Conservation (phyloP, 2,329 filamentous ascomycete species). For the Fusarium haematococcum region DNA sequence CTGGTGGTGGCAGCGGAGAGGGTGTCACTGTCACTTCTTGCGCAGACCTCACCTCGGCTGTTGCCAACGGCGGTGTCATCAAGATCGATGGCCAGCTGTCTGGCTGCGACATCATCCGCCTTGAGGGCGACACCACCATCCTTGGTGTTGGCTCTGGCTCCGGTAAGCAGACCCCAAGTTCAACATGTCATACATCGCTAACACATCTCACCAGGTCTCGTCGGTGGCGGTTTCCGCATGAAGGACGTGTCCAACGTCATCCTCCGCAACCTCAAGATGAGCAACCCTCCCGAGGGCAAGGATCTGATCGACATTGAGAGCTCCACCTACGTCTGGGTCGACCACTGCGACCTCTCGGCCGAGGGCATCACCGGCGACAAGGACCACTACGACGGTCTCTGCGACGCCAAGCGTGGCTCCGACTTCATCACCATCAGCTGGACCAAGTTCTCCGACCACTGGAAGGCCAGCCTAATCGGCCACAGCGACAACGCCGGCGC, state of each 20-base stretch:
- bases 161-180: conserved; percentile 17
- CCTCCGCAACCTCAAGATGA: conserved; percentile 63
- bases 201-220: conserved; percentile 33
- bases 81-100: conserved; percentile 56
- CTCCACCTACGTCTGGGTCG: conserved; percentile 65
- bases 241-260: conserved; percentile 62
- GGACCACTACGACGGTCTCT: conserved; percentile 71
- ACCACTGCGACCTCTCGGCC: conserved; percentile 66
- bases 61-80: conserved; percentile 55
- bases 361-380: conserved; percentile 66
- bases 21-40: conserved; percentile 60
- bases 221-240: conserved; percentile 57
- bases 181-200: neutral
- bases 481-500: conserved; percentile 64
- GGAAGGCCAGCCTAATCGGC: conserved; percentile 70
- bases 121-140: conserved; percentile 61
- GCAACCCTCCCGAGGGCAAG: conserved; percentile 55
- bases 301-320: conserved; percentile 59
- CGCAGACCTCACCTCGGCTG: conserved; percentile 54
- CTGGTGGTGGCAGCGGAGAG: conserved; percentile 58
- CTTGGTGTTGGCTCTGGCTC: conserved; percentile 58
- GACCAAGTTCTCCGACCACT: conserved; percentile 57
- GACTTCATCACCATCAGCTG: conserved; percentile 61
- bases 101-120: conserved; percentile 54
- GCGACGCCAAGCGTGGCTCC: conserved; percentile 67